Conservation (phyloP, 2,329 filamentous ascomycete genomes). For the Colletotrichum costaricense region DNA sequence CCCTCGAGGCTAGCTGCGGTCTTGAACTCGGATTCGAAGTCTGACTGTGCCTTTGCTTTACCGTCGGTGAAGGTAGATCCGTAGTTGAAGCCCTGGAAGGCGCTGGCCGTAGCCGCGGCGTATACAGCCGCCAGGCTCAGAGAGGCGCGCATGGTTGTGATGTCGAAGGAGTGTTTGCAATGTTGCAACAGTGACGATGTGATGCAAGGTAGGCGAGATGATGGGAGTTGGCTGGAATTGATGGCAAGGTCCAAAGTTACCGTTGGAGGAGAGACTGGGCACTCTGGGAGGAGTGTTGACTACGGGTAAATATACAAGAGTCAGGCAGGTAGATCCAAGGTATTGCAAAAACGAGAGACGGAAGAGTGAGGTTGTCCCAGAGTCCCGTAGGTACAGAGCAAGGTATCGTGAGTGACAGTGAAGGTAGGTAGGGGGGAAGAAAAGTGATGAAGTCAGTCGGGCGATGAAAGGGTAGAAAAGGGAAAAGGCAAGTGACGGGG, state of each 20-base stretch:
- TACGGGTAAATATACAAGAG: neutral
- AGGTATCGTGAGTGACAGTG: neutral
- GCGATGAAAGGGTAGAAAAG: constrained; percentile 2
- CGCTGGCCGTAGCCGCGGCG: constrained; percentile 47
- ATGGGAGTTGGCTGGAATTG: neutral
- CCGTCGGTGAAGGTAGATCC: constrained; percentile 72
- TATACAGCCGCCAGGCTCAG: constrained; percentile 40
- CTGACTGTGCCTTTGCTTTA: constrained; percentile 67
- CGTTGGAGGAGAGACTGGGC: neutral
- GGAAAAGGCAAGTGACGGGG: neutral
- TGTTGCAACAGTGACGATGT: neutral
- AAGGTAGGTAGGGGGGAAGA: neutral
- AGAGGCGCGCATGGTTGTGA: constrained; percentile 25
- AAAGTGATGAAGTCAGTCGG: neutral
- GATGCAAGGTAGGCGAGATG: neutral
- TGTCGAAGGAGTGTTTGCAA: neutral
- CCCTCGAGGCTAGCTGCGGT: constrained; percentile 72
- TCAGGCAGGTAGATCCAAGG: neutral
- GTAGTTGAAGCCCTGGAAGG: constrained; percentile 79
- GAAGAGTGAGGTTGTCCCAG: neutral
- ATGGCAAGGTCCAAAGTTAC: neutral
- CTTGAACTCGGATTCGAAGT: constrained; percentile 79
- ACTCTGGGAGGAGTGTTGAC: neutral
- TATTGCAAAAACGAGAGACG: constrained; percentile 3
- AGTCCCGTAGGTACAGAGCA: constrained; percentile 1